These are phyloP conservation scores for Pythium angustatum DNA, from an alignment of 352 stramenopile species.

Conservation along the genomic window DNA sequence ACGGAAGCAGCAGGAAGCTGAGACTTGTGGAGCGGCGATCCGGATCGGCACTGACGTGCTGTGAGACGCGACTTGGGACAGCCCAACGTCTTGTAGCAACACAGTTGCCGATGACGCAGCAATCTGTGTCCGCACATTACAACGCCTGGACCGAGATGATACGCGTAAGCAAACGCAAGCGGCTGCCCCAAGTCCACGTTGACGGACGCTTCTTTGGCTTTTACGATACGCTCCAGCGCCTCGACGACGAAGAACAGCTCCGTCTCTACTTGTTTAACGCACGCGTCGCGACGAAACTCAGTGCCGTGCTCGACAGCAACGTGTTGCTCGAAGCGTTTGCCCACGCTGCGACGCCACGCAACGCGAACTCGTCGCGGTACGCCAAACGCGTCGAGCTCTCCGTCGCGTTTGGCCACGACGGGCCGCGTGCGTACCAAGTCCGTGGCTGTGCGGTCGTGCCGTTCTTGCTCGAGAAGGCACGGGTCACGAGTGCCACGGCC, in stretches of 20 bases:
- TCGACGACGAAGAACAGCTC: constrained; percentile 80
- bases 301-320: constrained; percentile 64
- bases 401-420: constrained; percentile 46
- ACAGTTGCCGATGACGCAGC: too few species aligned
- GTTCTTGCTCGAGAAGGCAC: constrained; percentile 69
- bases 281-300: constrained; percentile 56
- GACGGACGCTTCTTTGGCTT: constrained; percentile 75
- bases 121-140: too few species aligned
- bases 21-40: too few species aligned
- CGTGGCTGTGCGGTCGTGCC: constrained; percentile 51
- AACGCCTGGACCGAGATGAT: constrained; percentile 73
- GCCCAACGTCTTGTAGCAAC: too few species aligned
- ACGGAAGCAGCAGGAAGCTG: too few species aligned
- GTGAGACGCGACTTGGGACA: too few species aligned
- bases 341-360: constrained; percentile 61
- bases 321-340: constrained; percentile 80
- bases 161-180: constrained; percentile 62
- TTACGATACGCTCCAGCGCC: constrained; percentile 74
- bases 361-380: constrained; percentile 77
- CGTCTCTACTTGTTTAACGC: constrained; percentile 80
- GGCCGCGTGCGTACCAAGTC: constrained; percentile 58
- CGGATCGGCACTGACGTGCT: too few species aligned
- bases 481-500: constrained; percentile 45
- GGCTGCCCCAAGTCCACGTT: constrained; percentile 74
- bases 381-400: constrained; percentile 61